phyloP scores from a whole-genome alignment of 768 basidiomycete genomes.

The Termitomyces titanicus region DNA sequence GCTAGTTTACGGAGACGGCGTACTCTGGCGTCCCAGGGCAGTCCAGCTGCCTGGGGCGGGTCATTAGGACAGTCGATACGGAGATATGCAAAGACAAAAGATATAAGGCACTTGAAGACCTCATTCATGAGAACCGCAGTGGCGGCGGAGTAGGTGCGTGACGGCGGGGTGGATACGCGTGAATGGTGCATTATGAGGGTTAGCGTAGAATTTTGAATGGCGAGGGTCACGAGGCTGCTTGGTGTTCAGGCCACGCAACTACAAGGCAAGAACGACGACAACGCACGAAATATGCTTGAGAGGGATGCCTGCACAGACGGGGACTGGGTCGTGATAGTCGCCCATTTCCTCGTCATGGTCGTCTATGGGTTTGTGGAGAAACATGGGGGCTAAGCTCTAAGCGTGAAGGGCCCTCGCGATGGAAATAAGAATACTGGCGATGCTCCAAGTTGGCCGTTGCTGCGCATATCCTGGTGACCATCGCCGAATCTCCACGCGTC shows the following conservation, averaged over 20 bases:
- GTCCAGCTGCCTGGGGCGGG: slow-evolving; percentile 22
- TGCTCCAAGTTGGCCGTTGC: slow-evolving; percentile 1
- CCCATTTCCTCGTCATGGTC: slow-evolving; percentile 42
- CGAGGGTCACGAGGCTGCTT: slow-evolving; percentile 71
- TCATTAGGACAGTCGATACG: slow-evolving; percentile 44
- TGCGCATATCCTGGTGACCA: slow-evolving; percentile 12
- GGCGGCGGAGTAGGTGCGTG: slow-evolving; percentile 85
- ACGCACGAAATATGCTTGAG: slow-evolving; percentile 81
- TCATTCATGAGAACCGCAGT: slow-evolving; percentile 94
- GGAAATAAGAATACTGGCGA: not conserved
- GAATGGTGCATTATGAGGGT: slow-evolving; percentile 98
- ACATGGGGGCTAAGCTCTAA: no score
- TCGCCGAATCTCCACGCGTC: no score
- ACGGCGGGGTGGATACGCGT: slow-evolving; percentile 73
- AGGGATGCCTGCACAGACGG: slow-evolving; percentile 65
- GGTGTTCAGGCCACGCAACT: not conserved
- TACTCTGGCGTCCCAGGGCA: slow-evolving; percentile 2
- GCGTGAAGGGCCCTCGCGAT: slow-evolving; percentile 10
- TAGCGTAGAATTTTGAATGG: slow-evolving; percentile 87
- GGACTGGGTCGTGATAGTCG: slow-evolving; percentile 32
- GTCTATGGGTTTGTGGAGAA: slow-evolving; percentile 23
- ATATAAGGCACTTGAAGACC: slow-evolving; percentile 88
- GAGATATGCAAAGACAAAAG: slow-evolving; percentile 76
- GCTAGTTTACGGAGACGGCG: slow-evolving; percentile 49
- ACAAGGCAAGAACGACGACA: not conserved